Evolutionary conservation across 2,329 filamentous ascomycete genomes (phyloP).

Genomic region (Tolypocladium ophioglossoides): DNA sequence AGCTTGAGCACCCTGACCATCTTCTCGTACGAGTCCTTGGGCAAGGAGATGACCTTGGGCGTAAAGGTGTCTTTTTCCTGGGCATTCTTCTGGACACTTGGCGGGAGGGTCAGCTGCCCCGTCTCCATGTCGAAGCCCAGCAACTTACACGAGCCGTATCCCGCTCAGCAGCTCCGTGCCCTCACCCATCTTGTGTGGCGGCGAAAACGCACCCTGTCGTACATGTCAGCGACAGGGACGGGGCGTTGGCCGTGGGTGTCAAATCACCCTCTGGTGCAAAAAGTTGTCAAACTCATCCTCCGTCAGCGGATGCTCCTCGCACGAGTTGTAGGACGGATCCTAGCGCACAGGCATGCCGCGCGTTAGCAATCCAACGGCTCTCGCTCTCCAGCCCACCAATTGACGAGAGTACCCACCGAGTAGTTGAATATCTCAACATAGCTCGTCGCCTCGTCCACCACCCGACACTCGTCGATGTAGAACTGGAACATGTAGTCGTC

Average conservation of each 20-base stretch:
- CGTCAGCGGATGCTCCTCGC: constrained; percentile 40
- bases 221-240: not conserved
- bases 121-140: not conserved
- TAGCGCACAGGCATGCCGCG: constrained; percentile 11
- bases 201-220: constrained; percentile 41
- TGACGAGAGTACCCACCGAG: constrained; percentile 29
- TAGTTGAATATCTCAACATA: constrained; percentile 52
- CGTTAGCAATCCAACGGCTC: not conserved
- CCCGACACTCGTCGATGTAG: constrained; percentile 35
- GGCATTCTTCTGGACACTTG: constrained; percentile 45
- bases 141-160: constrained; percentile 42
- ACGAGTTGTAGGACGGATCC: constrained; percentile 38
- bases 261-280: constrained; percentile 34
- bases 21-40: constrained; percentile 35
- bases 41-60: constrained; percentile 42
- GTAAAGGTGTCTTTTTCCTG: constrained; percentile 47
- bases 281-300: constrained; percentile 49
- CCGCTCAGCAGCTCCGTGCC: constrained; percentile 37
- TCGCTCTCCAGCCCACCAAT: not conserved
- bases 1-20: constrained; percentile 46
- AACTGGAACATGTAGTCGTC: constrained; percentile 47
- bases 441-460: constrained; percentile 39
- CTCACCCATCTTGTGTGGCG: constrained; percentile 27
- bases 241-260: not conserved
- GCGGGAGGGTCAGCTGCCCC: not conserved